Evolutionary conservation across 495 filamentous ascomycete genomes (phyloP).

Genomic region (Symbiotaphrina buchneri): DNA sequence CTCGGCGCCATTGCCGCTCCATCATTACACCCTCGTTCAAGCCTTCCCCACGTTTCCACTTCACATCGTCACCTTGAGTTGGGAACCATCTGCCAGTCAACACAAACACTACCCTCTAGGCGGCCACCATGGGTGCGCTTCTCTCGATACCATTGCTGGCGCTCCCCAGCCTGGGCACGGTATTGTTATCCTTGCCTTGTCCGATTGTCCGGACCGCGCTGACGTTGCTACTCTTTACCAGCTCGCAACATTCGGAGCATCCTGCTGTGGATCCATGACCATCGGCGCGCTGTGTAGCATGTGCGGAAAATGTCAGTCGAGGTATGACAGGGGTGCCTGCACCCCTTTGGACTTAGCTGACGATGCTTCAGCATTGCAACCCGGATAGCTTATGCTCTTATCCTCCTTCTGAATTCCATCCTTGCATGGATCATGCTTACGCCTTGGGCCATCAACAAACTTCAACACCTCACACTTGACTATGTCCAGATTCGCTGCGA

Average conservation of each 20-base stretch:
- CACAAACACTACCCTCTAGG: too few species aligned
- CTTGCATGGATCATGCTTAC: conserved; percentile 98
- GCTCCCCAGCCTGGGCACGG: conserved; percentile 65
- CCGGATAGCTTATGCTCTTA: conserved; percentile 89
- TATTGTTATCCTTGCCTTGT: conserved; percentile 21
- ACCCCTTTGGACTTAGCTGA: not conserved
- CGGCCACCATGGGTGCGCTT: conserved; percentile 58
- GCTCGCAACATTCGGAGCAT: conserved; percentile 54
- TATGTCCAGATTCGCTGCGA: conserved; percentile 87
- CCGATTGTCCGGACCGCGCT: not conserved
- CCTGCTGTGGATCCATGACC: conserved; percentile 87
- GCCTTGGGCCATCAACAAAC: conserved; percentile 90
- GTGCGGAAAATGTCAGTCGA: conserved; percentile 92
- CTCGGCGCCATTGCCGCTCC: too few species aligned
- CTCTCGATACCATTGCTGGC: conserved; percentile 78
- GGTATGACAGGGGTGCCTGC: conserved; percentile 23
- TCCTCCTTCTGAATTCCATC: conserved; percentile 90
- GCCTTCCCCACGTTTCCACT: too few species aligned
- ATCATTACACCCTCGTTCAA: too few species aligned
- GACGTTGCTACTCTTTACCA: conserved; percentile 17
- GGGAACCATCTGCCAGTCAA: too few species aligned
- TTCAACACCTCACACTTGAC: conserved; percentile 75
- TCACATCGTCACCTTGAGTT: too few species aligned
- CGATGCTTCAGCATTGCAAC: conserved; percentile 53
- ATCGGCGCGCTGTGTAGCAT: conserved; percentile 85